Evolutionary conservation across 1,284 basidiomycete genomes (phyloP), one percentile per base, ranked within the genome.

Genomic region (Trametes versicolor): DNA sequence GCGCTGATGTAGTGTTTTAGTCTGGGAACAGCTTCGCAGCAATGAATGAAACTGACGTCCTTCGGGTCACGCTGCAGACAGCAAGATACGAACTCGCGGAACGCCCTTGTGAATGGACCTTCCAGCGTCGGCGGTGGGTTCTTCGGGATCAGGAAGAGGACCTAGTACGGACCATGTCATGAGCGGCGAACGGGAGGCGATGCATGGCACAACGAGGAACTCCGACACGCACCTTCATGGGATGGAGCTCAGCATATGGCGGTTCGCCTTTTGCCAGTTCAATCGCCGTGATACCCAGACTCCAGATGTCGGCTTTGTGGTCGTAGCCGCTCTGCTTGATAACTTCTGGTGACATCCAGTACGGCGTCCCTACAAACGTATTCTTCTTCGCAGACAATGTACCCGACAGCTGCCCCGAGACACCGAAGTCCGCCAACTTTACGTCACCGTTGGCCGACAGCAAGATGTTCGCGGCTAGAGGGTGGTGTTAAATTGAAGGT

Each of bases 301-400:
- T 95, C 96, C 96, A 98, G 57, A 99, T 98, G 78, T 99, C 97
- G 13, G 97, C 97, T 76, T 98, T 99, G 78, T 97, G 94, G 75
- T 99, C 97, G 78, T 99, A 99, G 9, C 98, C 98, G 67, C 95
- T 97, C 81, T 99, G 97, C 80, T 99, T 99, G 84, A 99, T 99
- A 25, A 99, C 97, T 77, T 99, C 97, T 8, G 97, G 97, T 25
- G 95, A 96, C 97, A 99, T 99, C 96, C 96, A 98, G 76, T 97
- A 97, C 2, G 95, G 95, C 17, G 97, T 97, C 34, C 97, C 95
- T 57, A 99, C 97, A 76, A 99, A 98, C 0, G 96, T 98, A 73
- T 99, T 99, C 86, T 99, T 99, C 88, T 98, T 98, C n/a, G 96
- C 96, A 62, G 93, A 94, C 41, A 98, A 85, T 0, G 96, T 98